These are phyloP conservation scores for Malus fusca DNA, from an alignment of 306 rosid species.

Conservation along the genomic window DNA sequence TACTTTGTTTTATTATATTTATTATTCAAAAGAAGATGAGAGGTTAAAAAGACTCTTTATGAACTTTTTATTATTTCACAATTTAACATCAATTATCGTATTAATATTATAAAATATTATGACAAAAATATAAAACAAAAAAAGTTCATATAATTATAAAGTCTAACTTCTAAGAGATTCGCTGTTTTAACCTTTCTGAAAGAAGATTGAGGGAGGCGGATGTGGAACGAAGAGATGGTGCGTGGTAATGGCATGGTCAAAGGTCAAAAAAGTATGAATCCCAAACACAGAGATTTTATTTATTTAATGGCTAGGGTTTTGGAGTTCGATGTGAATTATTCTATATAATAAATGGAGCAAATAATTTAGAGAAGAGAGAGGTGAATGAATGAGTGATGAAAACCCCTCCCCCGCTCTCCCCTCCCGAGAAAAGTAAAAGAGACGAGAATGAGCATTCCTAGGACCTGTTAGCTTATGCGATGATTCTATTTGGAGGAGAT, in stretches of 20 bases:
- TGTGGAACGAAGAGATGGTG: background rate
- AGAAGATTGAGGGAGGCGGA: background rate
- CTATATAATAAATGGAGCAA: background rate
- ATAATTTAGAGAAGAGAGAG: slow-evolving; percentile 1
- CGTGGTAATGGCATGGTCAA: slow-evolving; percentile 28
- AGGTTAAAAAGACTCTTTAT: no score
- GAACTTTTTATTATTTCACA: no score
- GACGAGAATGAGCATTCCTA: slow-evolving; percentile 65
- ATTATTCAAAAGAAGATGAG: no score
- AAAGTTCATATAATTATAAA: no score
- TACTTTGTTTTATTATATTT: no score
- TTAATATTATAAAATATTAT: no score
- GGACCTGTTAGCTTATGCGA: slow-evolving; percentile 42
- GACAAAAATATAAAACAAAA: rapidly evolving
- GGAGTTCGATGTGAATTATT: slow-evolving; percentile 18
- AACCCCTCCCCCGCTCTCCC: background rate
- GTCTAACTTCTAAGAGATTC: no score
- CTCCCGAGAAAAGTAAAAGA: slow-evolving; percentile 22
- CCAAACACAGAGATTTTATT: slow-evolving; percentile 38
- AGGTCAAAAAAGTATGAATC: slow-evolving; percentile 71
- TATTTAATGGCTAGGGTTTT: slow-evolving; percentile 25
- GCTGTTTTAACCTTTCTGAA: background rate
- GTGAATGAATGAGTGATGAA: slow-evolving; percentile 16
- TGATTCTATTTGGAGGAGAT: slow-evolving; percentile 43
- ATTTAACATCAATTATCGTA: rapidly evolving